Evolutionary conservation across 2,329 filamentous ascomycete species (phyloP).

Genomic region (Fusarium anguioides): DNA sequence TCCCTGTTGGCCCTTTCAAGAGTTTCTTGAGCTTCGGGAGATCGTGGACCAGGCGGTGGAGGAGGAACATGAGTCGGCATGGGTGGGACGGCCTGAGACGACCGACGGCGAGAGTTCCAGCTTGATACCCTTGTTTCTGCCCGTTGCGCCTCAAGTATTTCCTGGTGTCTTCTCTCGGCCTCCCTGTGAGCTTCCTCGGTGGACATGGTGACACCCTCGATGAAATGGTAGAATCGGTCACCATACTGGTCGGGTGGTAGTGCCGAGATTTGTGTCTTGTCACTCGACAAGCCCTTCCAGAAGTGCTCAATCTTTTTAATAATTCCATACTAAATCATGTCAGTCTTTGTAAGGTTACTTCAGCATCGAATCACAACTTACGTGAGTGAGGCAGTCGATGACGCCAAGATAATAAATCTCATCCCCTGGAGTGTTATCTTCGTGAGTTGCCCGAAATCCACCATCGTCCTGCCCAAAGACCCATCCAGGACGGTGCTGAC

Average conservation of each 20-base stretch:
- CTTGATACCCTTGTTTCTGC: constrained; percentile 51
- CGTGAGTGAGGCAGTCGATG: constrained; percentile 97
- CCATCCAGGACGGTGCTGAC: constrained; percentile 74
- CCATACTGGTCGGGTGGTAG: constrained; percentile 92
- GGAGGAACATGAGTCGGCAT: constrained; percentile 61
- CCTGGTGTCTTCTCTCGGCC: constrained; percentile 66
- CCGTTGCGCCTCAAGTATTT: constrained; percentile 58
- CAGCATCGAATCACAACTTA: constrained; percentile 62
- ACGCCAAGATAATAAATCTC: constrained; percentile 98
- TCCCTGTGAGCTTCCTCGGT: constrained; percentile 84
- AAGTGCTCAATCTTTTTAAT: constrained; percentile 97
- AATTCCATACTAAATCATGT: constrained; percentile 78
- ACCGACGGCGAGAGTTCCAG: constrained; percentile 52
- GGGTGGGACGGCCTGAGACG: constrained; percentile 53
- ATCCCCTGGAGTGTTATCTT: constrained; percentile 84
- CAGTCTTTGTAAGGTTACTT: constrained; percentile 34
- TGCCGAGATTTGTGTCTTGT: constrained; percentile 89
- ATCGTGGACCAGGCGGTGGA: constrained; percentile 50
- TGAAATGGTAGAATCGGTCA: constrained; percentile 92
- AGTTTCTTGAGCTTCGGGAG: constrained; percentile 55
- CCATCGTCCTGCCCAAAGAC: constrained; percentile 96
- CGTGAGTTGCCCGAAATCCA: constrained; percentile 91
- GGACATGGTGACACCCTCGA: constrained; percentile 90
- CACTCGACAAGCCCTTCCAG: constrained; percentile 90
- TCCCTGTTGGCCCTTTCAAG: constrained; percentile 55